phyloP scores from a whole-genome alignment of 306 rosid species.

The Medicago truncatula region DNA sequence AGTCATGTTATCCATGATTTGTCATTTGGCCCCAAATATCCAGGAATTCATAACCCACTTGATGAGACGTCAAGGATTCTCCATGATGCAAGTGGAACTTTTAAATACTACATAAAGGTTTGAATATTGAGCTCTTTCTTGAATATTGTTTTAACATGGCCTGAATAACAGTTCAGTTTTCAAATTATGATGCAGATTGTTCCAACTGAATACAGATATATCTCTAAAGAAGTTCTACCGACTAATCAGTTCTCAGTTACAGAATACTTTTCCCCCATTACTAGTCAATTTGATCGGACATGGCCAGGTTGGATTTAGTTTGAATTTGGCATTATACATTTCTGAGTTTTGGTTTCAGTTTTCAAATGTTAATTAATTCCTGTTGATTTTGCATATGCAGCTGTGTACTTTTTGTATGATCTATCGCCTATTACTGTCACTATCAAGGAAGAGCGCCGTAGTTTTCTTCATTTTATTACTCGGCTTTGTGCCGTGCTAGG shows the following conservation, averaged over 20 bases:
- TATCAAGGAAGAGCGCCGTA: slow-evolving; percentile 94
- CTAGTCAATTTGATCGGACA: slow-evolving; percentile 64
- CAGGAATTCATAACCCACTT: slow-evolving; percentile 97
- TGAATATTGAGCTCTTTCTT: slow-evolving; percentile 30
- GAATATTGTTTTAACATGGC: slow-evolving; percentile 16
- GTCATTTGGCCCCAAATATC: slow-evolving; percentile 99
- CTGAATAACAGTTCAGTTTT: slow-evolving; percentile 24
- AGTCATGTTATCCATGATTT: slow-evolving; percentile 91
- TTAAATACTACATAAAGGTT: slow-evolving; percentile 98
- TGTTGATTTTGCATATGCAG: slow-evolving; percentile 58
- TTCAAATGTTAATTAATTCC: slow-evolving; percentile 29
- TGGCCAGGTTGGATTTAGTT: slow-evolving; percentile 87
- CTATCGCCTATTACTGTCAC: slow-evolving; percentile 97
- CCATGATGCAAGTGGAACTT: slow-evolving; percentile 86
- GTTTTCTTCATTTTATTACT: slow-evolving; percentile 96
- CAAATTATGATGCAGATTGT: slow-evolving; percentile 73
- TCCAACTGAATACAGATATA: slow-evolving; percentile 89
- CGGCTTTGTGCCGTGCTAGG: slow-evolving; percentile 96
- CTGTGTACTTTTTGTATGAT: slow-evolving; percentile 97
- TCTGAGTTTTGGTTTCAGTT: slow-evolving; percentile 31
- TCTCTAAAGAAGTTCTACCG: slow-evolving; percentile 87
- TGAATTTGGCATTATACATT: slow-evolving; percentile 23
- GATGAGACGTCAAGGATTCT: slow-evolving; percentile 78
- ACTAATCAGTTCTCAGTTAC: slow-evolving; percentile 98
- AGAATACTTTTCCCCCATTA: slow-evolving; percentile 89